phyloP scores from a whole-genome alignment of 768 basidiomycete species.

The Tylopilus plumbeoviolaceoides region DNA sequence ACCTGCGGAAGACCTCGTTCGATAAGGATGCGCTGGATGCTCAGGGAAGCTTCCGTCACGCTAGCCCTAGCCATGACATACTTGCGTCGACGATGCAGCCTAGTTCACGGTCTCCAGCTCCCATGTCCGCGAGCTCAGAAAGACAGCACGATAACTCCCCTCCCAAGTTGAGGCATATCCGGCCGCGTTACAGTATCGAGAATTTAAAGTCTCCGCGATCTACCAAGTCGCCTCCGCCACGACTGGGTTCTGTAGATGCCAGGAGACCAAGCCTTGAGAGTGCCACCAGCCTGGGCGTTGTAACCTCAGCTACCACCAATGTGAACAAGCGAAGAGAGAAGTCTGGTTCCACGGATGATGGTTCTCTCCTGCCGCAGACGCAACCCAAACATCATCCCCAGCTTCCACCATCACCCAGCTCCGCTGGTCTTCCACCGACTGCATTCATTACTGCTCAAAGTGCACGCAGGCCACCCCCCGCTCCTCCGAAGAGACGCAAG shows the following conservation, averaged over 20 bases:
- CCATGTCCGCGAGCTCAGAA: slow-evolving; percentile 8
- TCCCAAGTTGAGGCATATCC: slow-evolving; percentile 44
- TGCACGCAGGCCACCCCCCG: slow-evolving; percentile 55
- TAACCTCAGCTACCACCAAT: slow-evolving; percentile 24
- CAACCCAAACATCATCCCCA: slow-evolving; percentile 17
- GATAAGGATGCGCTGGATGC: slow-evolving; percentile 25
- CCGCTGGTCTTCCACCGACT: slow-evolving; percentile 16
- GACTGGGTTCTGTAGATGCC: slow-evolving; percentile 33
- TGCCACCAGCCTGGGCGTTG: slow-evolving; percentile 26
- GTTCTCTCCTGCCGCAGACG: slow-evolving; percentile 15
- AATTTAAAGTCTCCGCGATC: slow-evolving; percentile 37
- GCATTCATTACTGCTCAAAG: slow-evolving; percentile 22
- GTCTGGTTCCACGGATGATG: slow-evolving; percentile 25
- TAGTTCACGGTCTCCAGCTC: slow-evolving; percentile 2
- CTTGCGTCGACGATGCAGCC: slow-evolving; percentile 36
- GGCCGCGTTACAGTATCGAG: slow-evolving; percentile 66
- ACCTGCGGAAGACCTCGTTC: slow-evolving; percentile 45
- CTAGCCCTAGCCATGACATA: slow-evolving; percentile 43
- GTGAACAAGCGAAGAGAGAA: slow-evolving; percentile 23
- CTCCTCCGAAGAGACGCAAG: slow-evolving; percentile 63
- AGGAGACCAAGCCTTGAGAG: slow-evolving; percentile 42
- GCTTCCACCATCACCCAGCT: slow-evolving; percentile 15
- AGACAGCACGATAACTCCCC: slow-evolving; percentile 9
- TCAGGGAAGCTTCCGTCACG: slow-evolving; percentile 30
- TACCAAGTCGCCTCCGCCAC: slow-evolving; percentile 27